phyloP scores from a whole-genome alignment of 805 yeast species.

The Komagataella phaffii region DNA sequence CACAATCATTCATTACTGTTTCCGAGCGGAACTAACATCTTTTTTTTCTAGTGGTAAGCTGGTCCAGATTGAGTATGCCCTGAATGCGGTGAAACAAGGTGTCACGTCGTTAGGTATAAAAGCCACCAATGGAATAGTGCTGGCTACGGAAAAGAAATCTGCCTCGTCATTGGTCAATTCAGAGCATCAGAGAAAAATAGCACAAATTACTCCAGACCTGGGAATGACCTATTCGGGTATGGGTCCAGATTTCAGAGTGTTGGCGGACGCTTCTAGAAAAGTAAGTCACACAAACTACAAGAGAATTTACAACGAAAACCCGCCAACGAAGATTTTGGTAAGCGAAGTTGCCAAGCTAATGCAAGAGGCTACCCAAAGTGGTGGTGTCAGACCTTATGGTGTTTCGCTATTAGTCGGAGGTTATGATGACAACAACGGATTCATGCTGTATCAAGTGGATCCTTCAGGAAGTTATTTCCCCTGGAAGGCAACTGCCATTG shows the following conservation, averaged over 20 bases:
- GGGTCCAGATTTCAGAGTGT: constrained; percentile 97
- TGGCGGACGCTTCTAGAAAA: constrained; percentile 88
- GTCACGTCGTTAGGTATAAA: constrained; percentile 90
- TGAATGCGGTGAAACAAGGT: constrained; percentile 96
- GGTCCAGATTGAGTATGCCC: constrained; percentile 94
- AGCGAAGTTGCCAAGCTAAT: constrained; percentile 91
- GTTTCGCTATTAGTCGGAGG: constrained; percentile 93
- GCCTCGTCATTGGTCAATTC: constrained; percentile 64
- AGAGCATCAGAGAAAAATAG: constrained; percentile 67
- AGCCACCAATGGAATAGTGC: constrained; percentile 90
- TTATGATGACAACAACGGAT: constrained; percentile 57
- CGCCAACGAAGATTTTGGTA: constrained; percentile 88
- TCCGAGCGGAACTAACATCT: constrained; percentile 2
- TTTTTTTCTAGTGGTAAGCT: constrained; percentile 64
- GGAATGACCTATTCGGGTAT: constrained; percentile 96
- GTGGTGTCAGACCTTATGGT: constrained; percentile 99
- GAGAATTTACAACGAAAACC: constrained; percentile 90
- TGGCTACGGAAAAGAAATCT: constrained; percentile 92
- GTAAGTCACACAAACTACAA: constrained; percentile 88
- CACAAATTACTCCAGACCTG: constrained; percentile 81
- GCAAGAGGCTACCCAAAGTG: constrained; percentile 98
- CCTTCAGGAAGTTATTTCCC: constrained; percentile 98
- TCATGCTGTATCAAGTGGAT: constrained; percentile 88
- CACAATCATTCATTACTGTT: background rate
- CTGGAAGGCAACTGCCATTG: constrained; percentile 99